A percentile compares a stretch with the other conserved stretches of the same genome.
These are phyloP conservation scores for Eragrostis curvula DNA, from an alignment of 176 grass and related monocot genomes.

Conservation along the genomic window DNA sequence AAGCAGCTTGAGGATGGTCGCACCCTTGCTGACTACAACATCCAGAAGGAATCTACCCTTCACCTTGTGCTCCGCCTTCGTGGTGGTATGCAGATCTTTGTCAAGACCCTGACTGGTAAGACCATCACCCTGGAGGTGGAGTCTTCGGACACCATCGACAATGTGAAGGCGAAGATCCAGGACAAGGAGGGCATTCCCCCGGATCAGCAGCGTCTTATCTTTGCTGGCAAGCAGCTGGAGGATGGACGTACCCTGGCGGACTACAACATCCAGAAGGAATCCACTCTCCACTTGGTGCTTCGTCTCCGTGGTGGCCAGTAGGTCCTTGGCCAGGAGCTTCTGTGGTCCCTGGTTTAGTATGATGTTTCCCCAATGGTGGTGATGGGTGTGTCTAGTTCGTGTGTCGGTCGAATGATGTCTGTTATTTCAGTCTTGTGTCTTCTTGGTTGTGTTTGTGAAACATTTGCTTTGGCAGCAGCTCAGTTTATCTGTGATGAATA, in stretches of 20 bases:
- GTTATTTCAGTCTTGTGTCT: too few species aligned
- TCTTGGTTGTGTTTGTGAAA: too few species aligned
- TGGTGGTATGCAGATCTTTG: slow-evolving; percentile 72
- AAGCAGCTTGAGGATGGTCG: slow-evolving; percentile 71
- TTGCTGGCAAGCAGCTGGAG: slow-evolving; percentile 70
- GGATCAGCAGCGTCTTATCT: slow-evolving; percentile 74
- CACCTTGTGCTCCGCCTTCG: too few species aligned
- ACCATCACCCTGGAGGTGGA: slow-evolving; percentile 69
- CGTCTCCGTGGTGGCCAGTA: too few species aligned
- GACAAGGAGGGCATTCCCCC: slow-evolving; percentile 80
- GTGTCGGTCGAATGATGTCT: too few species aligned
- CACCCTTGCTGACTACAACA: slow-evolving; percentile 58
- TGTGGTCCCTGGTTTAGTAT: too few species aligned
- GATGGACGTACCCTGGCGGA: slow-evolving; percentile 51
- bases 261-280: slow-evolving; percentile 80
- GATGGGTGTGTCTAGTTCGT: too few species aligned
- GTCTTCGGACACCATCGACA: slow-evolving; percentile 56
- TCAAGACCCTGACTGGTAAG: slow-evolving; percentile 78
- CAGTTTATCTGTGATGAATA: too few species aligned
- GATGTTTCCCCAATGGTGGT: too few species aligned
- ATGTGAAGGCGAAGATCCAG: slow-evolving; percentile 73
- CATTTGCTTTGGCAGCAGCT: too few species aligned
- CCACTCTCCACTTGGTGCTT: slow-evolving; percentile 29
- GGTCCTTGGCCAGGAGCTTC: too few species aligned
- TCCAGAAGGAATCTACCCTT: slow-evolving; percentile 53